A percentile compares a stretch with the other conserved stretches of the same genome.
Conservation (phyloP, 257 asterid genomes). For the Solanum ahanhuiri region DNA sequence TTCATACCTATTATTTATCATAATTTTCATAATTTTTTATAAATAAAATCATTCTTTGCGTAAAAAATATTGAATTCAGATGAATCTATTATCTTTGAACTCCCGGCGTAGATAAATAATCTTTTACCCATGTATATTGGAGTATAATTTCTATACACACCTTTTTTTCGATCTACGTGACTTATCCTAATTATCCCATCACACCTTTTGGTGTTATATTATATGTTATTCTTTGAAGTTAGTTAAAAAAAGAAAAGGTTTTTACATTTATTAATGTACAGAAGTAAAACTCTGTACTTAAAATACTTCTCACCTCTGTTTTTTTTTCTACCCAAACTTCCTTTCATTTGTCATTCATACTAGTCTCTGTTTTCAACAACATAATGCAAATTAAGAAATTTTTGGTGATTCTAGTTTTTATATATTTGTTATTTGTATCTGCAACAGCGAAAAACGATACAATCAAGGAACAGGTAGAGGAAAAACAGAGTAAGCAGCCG, state of each 20-base stretch:
- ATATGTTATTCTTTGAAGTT: background rate
- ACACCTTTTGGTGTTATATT: background rate
- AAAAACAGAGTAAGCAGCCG: background rate
- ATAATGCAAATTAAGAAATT: slow-evolving; percentile 8
- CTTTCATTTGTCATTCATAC: background rate
- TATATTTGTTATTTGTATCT: slow-evolving; percentile 2
- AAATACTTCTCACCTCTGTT: background rate
- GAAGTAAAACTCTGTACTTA: background rate
- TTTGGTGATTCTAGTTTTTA: slow-evolving; percentile 4
- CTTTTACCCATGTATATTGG: background rate
- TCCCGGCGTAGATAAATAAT: background rate
- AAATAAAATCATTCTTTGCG: no score
- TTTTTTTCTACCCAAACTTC: background rate
- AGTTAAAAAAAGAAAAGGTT: background rate
- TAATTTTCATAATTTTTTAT: no score
- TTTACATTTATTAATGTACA: background rate
- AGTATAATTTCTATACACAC: background rate
- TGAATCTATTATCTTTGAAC: background rate
- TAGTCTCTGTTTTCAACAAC: background rate
- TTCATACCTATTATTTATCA: no score
- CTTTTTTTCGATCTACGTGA: background rate
- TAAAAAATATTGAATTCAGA: no score
- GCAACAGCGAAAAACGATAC: slow-evolving; percentile 9
- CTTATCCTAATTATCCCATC: background rate
- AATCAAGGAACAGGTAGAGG: background rate